These are phyloP conservation scores for Puccinia novopanici DNA, from an alignment of 1,284 basidiomycete genomes.

Conservation along the genomic window DNA sequence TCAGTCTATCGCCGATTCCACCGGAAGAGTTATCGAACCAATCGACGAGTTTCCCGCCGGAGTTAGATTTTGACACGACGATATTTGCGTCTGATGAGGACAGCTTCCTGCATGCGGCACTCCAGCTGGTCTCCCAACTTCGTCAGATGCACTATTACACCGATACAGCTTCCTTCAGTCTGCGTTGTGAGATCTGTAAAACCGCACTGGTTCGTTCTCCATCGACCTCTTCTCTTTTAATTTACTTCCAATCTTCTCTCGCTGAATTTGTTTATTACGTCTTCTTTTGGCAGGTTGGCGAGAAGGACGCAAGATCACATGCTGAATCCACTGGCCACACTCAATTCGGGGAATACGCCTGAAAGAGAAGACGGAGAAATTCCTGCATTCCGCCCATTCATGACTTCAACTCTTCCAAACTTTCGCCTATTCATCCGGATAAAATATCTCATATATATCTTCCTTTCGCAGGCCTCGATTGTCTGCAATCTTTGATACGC, in stretches of 20 bases:
- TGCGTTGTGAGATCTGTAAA: conserved; percentile 72
- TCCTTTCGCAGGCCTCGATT: too few relatives aligned
- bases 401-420: not conserved
- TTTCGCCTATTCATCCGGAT: not conserved
- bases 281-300: conserved; percentile 64
- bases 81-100: conserved; percentile 67
- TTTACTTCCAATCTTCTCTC: not conserved
- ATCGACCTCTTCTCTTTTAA: not conserved
- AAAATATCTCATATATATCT: too few relatives aligned
- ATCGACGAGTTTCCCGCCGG: conserved; percentile 60
- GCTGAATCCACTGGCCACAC: conserved; percentile 82
- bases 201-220: conserved; percentile 22
- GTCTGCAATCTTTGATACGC: too few relatives aligned
- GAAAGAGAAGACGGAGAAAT: not conserved
- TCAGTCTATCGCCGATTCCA: conserved; percentile 73
- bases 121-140: conserved; percentile 71
- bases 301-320: conserved; percentile 84
- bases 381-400: not conserved
- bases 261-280: not conserved
- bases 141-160: conserved; percentile 78
- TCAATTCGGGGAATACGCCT: conserved; percentile 77
- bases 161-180: conserved; percentile 78
- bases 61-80: conserved; percentile 79
- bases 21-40: conserved; percentile 62
- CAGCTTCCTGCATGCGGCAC: conserved; percentile 67